A percentile compares a stretch with the other conserved stretches of the same genome.
Evolutionary conservation across 345 rosid genomes (phyloP).

Genomic region (Reutealis trisperma): DNA sequence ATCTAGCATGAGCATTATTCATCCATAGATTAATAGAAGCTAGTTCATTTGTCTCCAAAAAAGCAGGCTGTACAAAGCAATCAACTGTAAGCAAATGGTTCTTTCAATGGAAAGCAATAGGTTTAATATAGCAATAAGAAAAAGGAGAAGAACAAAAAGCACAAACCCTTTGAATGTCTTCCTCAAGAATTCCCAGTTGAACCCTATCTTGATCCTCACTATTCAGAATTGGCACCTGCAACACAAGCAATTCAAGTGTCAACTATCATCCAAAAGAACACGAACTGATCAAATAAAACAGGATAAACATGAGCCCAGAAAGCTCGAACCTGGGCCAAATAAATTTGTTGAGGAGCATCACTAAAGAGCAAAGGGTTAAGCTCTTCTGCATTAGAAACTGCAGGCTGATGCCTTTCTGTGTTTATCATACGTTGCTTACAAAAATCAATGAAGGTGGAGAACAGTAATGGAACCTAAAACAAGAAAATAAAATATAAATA

Average conservation of each 20-base stretch:
- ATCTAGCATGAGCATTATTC: conserved; percentile 73
- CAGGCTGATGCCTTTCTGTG: conserved; percentile 20
- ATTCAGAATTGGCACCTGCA: conserved; percentile 70
- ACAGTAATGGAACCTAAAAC: conserved; percentile 71
- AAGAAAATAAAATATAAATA: not conserved
- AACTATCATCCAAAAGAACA: not conserved
- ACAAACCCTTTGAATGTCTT: conserved; percentile 61
- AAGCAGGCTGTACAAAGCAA: conserved; percentile 53
- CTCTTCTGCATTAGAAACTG: conserved; percentile 32
- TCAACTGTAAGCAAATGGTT: conserved; percentile 11
- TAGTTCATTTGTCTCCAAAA: conserved; percentile 55
- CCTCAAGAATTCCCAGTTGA: conserved; percentile 64
- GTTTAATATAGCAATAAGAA: conserved; percentile 7
- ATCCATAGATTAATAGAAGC: conserved; percentile 90
- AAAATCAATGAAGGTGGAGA: conserved; percentile 59
- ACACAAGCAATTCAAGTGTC: not conserved
- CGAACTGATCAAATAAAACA: not conserved
- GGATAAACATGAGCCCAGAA: not conserved
- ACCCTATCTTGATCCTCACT: conserved; percentile 60
- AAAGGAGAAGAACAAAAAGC: conserved; percentile 5
- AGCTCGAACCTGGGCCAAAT: conserved; percentile 75
- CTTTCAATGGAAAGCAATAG: conserved; percentile 1
- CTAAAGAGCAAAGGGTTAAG: conserved; percentile 28
- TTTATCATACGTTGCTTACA: conserved; percentile 60
- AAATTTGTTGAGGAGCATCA: conserved; percentile 53